Evolutionary conservation across 2,329 filamentous ascomycete species (phyloP).

Genomic region (Pezicula carpinea): DNA sequence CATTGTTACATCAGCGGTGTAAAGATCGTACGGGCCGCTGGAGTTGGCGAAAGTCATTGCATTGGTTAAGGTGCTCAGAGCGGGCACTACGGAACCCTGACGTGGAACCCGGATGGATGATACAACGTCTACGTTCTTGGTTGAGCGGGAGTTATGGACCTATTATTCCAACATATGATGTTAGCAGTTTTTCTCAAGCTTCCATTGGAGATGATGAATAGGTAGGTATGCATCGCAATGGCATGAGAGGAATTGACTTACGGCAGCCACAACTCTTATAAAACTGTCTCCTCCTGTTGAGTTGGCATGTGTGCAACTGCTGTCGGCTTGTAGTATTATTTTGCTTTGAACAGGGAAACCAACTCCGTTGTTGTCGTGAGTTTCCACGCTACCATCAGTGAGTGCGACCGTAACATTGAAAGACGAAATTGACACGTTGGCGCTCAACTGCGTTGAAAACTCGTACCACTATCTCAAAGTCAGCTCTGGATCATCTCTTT

Average conservation of each 20-base stretch:
- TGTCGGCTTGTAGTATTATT: slow-evolving; percentile 47
- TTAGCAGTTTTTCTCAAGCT: no score
- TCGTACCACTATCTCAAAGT: slow-evolving; percentile 4
- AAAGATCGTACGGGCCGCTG: neutral
- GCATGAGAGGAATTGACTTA: slow-evolving; percentile 1
- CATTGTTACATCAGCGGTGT: neutral
- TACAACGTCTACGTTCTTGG: neutral
- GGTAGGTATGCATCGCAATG: no score
- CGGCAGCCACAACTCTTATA: slow-evolving; percentile 7
- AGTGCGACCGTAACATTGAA: slow-evolving; percentile 48
- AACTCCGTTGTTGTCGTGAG: slow-evolving; percentile 51
- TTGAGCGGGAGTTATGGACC: neutral
- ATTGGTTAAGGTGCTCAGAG: neutral
- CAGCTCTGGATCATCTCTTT: slow-evolving; percentile 35
- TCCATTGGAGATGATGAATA: no score
- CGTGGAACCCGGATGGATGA: neutral
- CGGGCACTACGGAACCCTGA: neutral
- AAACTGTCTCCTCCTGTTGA: neutral
- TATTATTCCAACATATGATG: neutral
- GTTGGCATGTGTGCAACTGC: slow-evolving; percentile 43
- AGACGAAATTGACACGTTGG: slow-evolving; percentile 54
- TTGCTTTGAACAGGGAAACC: slow-evolving; percentile 48
- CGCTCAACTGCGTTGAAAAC: slow-evolving; percentile 38
- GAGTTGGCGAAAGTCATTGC: neutral
- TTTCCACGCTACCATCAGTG: slow-evolving; percentile 38